Percentiles rank a stretch among this genome's conserved stretches.
phyloP scores from a whole-genome alignment of 139 green algal genomes.

The Micractinium conductrix region DNA sequence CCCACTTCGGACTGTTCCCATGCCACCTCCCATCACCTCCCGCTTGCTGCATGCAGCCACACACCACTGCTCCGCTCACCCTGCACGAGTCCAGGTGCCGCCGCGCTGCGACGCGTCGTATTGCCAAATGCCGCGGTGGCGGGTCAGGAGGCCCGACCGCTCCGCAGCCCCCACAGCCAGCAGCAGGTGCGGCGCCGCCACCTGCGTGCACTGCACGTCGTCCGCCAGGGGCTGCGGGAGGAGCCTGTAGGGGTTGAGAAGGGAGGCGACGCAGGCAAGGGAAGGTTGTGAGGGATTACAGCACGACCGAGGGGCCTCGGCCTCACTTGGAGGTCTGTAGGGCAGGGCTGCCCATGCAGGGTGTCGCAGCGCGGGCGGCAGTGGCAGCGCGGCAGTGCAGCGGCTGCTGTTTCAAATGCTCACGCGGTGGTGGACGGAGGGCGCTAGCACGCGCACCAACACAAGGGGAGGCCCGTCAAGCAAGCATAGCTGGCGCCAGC shows the following conservation, averaged over 20 bases:
- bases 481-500: not conserved
- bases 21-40: no score
- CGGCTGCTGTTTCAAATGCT: no score
- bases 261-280: not conserved
- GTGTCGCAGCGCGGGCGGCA: not conserved
- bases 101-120: slow-evolving; percentile 11
- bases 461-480: not conserved
- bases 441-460: not conserved
- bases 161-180: slow-evolving; percentile 25
- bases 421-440: no score
- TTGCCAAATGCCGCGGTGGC: slow-evolving; percentile 22
- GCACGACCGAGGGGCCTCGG: not conserved
- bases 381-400: not conserved
- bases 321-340: not conserved
- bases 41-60: not conserved
- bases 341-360: not conserved
- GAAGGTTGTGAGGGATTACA: no score
- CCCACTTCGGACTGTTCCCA: not conserved
- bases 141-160: slow-evolving; percentile 3
- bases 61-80: not conserved
- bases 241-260: not conserved
- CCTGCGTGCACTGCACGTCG: slow-evolving; percentile 15
- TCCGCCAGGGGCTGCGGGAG: slow-evolving; percentile 16
- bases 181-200: not conserved
- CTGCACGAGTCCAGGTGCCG: slow-evolving; percentile 14